Base-by-base conservation (phyloP, 306 rosid species). In the Cucumis hystrix region DNA sequence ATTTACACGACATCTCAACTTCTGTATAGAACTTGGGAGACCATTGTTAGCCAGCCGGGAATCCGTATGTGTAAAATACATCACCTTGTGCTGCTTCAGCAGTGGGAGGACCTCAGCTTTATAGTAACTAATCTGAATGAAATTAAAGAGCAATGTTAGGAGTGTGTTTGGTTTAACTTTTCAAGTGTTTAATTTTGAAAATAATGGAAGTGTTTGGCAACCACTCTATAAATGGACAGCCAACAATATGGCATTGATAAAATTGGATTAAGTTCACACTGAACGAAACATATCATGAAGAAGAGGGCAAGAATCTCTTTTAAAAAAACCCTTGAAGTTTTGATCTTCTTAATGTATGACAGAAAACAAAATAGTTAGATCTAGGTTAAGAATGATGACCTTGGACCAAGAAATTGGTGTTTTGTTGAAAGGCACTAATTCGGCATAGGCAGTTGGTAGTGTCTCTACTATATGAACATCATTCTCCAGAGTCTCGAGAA, bases 351-450 rank as follows among this genome's bases (percentile, higher is more conserved):
- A 11, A 65, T 63, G 45, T 15, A 39, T 66, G 56, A 8, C 43
- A 10, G 5, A 0, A 62, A 62, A 62, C 68, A 62, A 28, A 39
- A 66, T 41, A 18, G 33, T 66, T 66, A 39, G 8, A 17, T 66
- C 73, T 39, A 13, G 39, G 20, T 45, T n/a, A 35, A 51, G 83
- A 59, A 57, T 74, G 7, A 35, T 49, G 56, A 95, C 99, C 96
- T 95, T 90, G 55, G 99, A 95, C 97, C 97, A 95, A 76, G 97
- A 95, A 81, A 95, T 87, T 67, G 91, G 97, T 79, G 99, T 86
- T 84, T 92, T 95, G 70, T 87, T 65, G 85, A 89, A 87, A 56
- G 92, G 97, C 83, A 88, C 92, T 17, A 85, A 72, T 80, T 90
- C 90, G 25, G 96, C 88, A 86, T 79, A 89, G 77, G 83, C 85